Evolutionary conservation across 768 basidiomycete species (phyloP).

Genomic region (Trametes maxima): DNA sequence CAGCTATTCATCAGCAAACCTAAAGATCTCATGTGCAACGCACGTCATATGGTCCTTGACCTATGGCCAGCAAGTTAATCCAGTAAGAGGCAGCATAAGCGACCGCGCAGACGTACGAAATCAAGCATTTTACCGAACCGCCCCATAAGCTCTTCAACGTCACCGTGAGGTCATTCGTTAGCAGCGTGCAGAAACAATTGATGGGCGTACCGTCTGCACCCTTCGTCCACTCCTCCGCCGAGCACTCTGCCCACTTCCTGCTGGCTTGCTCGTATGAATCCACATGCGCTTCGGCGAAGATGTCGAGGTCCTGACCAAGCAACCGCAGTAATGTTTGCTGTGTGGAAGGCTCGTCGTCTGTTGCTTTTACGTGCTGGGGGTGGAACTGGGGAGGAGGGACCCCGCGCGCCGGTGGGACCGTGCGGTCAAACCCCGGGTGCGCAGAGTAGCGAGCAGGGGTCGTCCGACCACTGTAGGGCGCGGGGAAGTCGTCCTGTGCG

Average conservation of each 20-base stretch:
- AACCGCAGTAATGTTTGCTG: conserved; percentile 39
- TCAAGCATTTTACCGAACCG: conserved; percentile 51
- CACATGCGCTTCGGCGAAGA: conserved; percentile 42
- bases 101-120: conserved; percentile 41
- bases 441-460: conserved; percentile 1
- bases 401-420: neutral
- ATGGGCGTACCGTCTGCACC: conserved; percentile 49
- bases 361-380: neutral
- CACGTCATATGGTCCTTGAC: conserved; percentile 55
- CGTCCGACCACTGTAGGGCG: neutral
- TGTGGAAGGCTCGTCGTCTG: neutral
- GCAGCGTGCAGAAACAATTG: neutral
- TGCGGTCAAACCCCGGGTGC: neutral
- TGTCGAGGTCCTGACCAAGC: conserved; percentile 47
- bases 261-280: conserved; percentile 48
- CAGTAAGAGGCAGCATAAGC: neutral
- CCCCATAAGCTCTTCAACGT: conserved; percentile 42
- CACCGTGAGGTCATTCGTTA: neutral
- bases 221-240: conserved; percentile 54
- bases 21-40: conserved; percentile 18
- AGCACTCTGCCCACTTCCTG: conserved; percentile 52
- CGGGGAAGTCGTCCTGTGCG: conserved; percentile 9
- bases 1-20: neutral
- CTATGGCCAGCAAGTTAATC: conserved; percentile 17
- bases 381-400: neutral